These are phyloP conservation scores for Flagelloscypha sp. DNA, from an alignment of 768 basidiomycete genomes.

Conservation along the genomic window DNA sequence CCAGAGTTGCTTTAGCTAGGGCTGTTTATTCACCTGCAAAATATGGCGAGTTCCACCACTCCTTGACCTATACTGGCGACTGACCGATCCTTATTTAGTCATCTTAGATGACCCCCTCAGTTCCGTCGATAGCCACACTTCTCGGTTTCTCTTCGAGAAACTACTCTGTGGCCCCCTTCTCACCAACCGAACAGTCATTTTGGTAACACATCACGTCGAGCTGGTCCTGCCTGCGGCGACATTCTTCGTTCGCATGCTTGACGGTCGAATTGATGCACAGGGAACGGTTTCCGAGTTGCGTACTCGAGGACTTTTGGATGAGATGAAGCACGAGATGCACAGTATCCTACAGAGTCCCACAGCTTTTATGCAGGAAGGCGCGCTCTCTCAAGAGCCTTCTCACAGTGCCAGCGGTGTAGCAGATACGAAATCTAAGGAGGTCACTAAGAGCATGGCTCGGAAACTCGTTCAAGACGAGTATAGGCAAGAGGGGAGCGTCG, in stretches of 20 bases:
- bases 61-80: no score
- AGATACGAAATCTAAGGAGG: slow-evolving; percentile 24
- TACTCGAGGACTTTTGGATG: slow-evolving; percentile 38
- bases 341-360: no score
- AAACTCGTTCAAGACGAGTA: slow-evolving; percentile 40
- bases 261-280: slow-evolving; percentile 50
- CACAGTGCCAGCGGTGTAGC: neutral
- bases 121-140: slow-evolving; percentile 48
- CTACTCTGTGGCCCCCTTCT: slow-evolving; percentile 50
- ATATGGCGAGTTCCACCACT: no score
- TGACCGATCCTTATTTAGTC: no score
- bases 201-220: slow-evolving; percentile 61
- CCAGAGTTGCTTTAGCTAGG: slow-evolving; percentile 44
- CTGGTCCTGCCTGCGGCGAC: slow-evolving; percentile 47
- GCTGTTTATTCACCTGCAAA: slow-evolving; percentile 40
- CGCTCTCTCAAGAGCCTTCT: slow-evolving; percentile 2
- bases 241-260: slow-evolving; percentile 50
- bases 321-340: slow-evolving; percentile 28
- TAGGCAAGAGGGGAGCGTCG: slow-evolving; percentile 38
- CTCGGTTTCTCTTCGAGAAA: slow-evolving; percentile 40
- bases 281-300: slow-evolving; percentile 45
- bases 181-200: slow-evolving; percentile 44
- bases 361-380: slow-evolving; percentile 24
- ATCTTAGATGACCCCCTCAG: slow-evolving; percentile 46
- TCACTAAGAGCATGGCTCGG: slow-evolving; percentile 36